These are phyloP conservation scores for Ophiostoma montium DNA, from an alignment of 2,329 filamentous ascomycete species.

Conservation along the genomic window DNA sequence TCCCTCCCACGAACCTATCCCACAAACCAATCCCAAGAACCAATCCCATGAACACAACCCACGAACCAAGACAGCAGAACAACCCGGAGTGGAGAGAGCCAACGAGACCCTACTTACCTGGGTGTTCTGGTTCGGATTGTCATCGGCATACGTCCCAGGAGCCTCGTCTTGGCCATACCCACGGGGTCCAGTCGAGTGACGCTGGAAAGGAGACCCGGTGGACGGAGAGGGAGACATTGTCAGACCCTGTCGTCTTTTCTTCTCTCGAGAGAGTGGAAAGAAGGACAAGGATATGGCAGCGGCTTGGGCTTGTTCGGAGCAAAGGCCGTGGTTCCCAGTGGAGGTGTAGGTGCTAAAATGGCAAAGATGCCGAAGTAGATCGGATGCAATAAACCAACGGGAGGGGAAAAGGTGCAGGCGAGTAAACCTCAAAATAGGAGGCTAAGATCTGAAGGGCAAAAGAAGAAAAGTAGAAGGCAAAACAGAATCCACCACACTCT, in stretches of 20 bases:
- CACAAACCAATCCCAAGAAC: not conserved
- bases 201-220: conserved; percentile 28
- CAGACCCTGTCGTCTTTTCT: not conserved
- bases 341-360: conserved; percentile 10
- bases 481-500: not conserved
- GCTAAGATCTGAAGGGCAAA: not conserved
- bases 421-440: not conserved
- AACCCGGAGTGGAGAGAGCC: too few species aligned
- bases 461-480: not conserved
- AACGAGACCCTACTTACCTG: too few species aligned
- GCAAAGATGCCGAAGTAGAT: conserved; percentile 13
- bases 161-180: conserved; percentile 24
- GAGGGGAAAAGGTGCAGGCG: not conserved
- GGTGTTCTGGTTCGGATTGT: conserved; percentile 17
- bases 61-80: too few species aligned
- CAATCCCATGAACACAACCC: not conserved
- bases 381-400: conserved; percentile 8
- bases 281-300: not conserved
- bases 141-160: conserved; percentile 22
- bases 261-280: not conserved
- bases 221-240: conserved; percentile 27
- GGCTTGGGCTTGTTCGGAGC: not conserved
- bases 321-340: conserved; percentile 7
- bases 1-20: not conserved
- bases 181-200: conserved; percentile 21